Percentiles rank a stretch among this genome's conserved stretches.
These are phyloP conservation scores for Oenanthe javanica DNA, from an alignment of 140 eudicot genomes.

Conservation along the genomic window DNA sequence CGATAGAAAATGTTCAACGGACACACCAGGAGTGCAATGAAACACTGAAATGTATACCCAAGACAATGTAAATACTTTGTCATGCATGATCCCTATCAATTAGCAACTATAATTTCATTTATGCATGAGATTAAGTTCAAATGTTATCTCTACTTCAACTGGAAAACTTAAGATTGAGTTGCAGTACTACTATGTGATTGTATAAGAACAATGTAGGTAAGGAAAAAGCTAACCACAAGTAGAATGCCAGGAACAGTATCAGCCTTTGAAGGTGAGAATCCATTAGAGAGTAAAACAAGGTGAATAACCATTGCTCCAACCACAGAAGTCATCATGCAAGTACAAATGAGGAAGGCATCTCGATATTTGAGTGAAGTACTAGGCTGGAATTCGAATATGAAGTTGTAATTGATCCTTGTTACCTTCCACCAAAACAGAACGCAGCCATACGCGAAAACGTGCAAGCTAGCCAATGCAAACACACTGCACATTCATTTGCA, in stretches of 20 bases:
- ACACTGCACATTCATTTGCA: slow-evolving; percentile 40
- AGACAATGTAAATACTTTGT: too few relatives aligned
- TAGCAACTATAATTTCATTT: too few relatives aligned
- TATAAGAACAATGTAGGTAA: background rate
- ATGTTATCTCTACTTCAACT: background rate
- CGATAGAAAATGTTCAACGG: slow-evolving; percentile 84
- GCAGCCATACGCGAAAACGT: slow-evolving; percentile 92
- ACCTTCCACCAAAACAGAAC: slow-evolving; percentile 83
- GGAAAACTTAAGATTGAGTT: too few relatives aligned
- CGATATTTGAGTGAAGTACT: slow-evolving; percentile 70
- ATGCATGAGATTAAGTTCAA: background rate
- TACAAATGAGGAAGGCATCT: slow-evolving; percentile 86
- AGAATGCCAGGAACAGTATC: slow-evolving; percentile 84
- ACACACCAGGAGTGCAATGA: slow-evolving; percentile 49
- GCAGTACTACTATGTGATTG: too few relatives aligned
- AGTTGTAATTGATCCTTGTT: slow-evolving; percentile 79
- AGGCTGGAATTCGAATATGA: slow-evolving; percentile 80
- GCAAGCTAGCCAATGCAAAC: slow-evolving; percentile 92
- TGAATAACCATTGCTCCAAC: slow-evolving; percentile 87
- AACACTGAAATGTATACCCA: slow-evolving; percentile 34
- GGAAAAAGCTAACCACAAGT: slow-evolving; percentile 40
- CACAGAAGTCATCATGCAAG: slow-evolving; percentile 78
- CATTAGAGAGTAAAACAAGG: slow-evolving; percentile 54
- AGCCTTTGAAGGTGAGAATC: slow-evolving; percentile 53
- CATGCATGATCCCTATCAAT: too few relatives aligned